Conservation (phyloP, 1,284 basidiomycete genomes). For the Golubevia pallescens region DNA sequence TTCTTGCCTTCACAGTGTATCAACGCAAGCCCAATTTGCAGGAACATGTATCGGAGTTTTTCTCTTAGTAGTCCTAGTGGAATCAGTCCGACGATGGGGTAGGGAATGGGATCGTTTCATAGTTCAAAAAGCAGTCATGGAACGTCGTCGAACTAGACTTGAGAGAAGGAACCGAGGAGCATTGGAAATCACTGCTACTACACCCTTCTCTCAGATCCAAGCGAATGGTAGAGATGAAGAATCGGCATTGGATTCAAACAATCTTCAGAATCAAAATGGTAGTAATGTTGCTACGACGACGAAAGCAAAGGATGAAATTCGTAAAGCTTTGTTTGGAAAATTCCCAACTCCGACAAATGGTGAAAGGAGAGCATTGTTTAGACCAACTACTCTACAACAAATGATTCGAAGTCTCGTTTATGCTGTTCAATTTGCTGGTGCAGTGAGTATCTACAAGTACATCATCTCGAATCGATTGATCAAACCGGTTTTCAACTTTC, state of each 20-base stretch:
- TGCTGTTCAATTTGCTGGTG: slow-evolving; percentile 19
- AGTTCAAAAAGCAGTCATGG: slow-evolving; percentile 7
- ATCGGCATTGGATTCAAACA: too few species aligned
- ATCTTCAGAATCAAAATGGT: too few species aligned
- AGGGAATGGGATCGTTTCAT: slow-evolving; percentile 26
- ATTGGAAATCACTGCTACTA: too few species aligned
- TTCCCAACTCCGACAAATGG: neutral
- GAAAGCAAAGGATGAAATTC: too few species aligned
- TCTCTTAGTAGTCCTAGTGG: slow-evolving; percentile 19
- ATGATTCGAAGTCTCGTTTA: slow-evolving; percentile 18
- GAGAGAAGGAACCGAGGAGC: too few species aligned
- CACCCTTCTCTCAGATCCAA: too few species aligned
- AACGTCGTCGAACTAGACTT: neutral
- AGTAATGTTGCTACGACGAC: too few species aligned
- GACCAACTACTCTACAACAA: slow-evolving; percentile 18
- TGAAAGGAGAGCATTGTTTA: slow-evolving; percentile 8
- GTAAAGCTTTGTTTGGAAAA: too few species aligned
- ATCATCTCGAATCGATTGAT: too few species aligned
- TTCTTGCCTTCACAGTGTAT: slow-evolving; percentile 8
- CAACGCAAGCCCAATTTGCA: slow-evolving; percentile 17
- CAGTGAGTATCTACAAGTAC: slow-evolving; percentile 17
- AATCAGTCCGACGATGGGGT: slow-evolving; percentile 16
- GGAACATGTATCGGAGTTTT: slow-evolving; percentile 24
- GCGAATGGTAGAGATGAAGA: too few species aligned
- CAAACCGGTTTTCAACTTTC: too few species aligned